Conservation (phyloP, 2,329 filamentous ascomycete species). For the Alternaria ventricosa region DNA sequence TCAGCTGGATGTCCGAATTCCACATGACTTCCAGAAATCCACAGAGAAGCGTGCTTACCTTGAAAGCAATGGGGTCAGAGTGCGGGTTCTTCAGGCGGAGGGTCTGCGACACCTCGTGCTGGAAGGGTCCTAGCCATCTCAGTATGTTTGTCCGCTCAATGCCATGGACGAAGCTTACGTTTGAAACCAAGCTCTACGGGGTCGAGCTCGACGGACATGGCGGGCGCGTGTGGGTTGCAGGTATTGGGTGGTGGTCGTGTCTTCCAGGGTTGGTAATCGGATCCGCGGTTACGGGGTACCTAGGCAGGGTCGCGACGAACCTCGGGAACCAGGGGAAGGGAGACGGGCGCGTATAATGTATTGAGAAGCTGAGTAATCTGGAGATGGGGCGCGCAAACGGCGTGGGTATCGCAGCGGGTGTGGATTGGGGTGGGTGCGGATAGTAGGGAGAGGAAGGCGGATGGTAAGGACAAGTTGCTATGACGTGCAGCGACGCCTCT, state of each 20-base stretch:
- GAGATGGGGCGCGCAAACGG: constrained; percentile 5
- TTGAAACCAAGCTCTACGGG: constrained; percentile 91
- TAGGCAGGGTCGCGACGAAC: constrained; percentile 17
- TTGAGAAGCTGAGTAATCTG: not conserved
- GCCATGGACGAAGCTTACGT: constrained; percentile 64
- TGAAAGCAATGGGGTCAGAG: constrained; percentile 67
- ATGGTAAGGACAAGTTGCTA: constrained; percentile 16
- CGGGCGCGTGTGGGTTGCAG: constrained; percentile 38
- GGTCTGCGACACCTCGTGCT: constrained; percentile 67
- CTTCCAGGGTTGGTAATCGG: constrained; percentile 40
- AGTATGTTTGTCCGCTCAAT: constrained; percentile 16
- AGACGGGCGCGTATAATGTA: constrained; percentile 8
- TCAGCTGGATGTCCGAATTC: constrained; percentile 11
- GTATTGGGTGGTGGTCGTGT: constrained; percentile 18
- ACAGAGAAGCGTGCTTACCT: constrained; percentile 54
- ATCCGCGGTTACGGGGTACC: constrained; percentile 14
- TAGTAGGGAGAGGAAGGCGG: constrained; percentile 11
- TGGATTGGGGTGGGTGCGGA: constrained; percentile 14
- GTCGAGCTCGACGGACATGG: constrained; percentile 94
- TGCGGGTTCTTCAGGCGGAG: constrained; percentile 66
- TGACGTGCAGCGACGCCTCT: constrained; percentile 27
- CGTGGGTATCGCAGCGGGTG: not conserved
- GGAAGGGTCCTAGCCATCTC: constrained; percentile 63
- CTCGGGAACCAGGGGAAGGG: constrained; percentile 10
- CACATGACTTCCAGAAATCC: no score